Conservation (phyloP, 2,329 filamentous ascomycete species). For the Colletotrichum trifolii region DNA sequence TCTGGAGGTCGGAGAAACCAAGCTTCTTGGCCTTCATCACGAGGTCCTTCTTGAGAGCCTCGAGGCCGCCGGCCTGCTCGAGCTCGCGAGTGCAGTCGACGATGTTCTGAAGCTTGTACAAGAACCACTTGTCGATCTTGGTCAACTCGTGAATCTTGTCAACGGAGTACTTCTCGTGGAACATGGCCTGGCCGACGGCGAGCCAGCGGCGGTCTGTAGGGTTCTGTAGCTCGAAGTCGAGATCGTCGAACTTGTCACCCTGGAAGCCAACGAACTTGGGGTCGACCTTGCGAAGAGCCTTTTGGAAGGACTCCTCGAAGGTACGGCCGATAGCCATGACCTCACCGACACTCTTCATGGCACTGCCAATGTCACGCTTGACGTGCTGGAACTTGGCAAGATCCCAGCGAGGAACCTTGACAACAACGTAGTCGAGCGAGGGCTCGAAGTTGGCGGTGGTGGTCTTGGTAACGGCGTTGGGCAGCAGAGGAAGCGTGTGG, state of each 20-base stretch:
- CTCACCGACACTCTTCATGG: constrained; percentile 99
- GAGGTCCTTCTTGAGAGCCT: constrained; percentile 87
- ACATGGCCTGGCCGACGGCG: constrained; percentile 96
- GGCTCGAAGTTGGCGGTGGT: constrained; percentile 99
- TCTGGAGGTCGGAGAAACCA: constrained; percentile 97
- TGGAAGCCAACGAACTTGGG: constrained; percentile 93
- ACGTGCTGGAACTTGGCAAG: constrained; percentile 99
- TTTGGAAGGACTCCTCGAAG: constrained; percentile 99
- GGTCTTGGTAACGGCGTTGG: constrained; percentile 98
- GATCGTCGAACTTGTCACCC: constrained; percentile 91
- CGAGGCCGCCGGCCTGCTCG: constrained; percentile 83
- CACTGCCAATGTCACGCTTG: constrained; percentile 94
- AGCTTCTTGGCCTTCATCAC: constrained; percentile 95
- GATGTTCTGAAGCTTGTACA: constrained; percentile 98
- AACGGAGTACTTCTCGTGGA: constrained; percentile 94
- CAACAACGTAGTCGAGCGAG: constrained; percentile 96
- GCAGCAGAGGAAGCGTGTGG: constrained; percentile 93
- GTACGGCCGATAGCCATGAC: constrained; percentile 99
- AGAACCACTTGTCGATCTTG: constrained; percentile 99
- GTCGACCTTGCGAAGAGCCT: constrained; percentile 97
- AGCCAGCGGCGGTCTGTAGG: constrained; percentile 97
- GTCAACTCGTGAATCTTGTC: constrained; percentile 92
- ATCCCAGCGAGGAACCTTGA: constrained; percentile 99
- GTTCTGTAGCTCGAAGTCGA: constrained; percentile 90
- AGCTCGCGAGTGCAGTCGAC: constrained; percentile 90